Conservation (phyloP, 2,329 filamentous ascomycete species). For the Cercospora citrullina region DNA sequence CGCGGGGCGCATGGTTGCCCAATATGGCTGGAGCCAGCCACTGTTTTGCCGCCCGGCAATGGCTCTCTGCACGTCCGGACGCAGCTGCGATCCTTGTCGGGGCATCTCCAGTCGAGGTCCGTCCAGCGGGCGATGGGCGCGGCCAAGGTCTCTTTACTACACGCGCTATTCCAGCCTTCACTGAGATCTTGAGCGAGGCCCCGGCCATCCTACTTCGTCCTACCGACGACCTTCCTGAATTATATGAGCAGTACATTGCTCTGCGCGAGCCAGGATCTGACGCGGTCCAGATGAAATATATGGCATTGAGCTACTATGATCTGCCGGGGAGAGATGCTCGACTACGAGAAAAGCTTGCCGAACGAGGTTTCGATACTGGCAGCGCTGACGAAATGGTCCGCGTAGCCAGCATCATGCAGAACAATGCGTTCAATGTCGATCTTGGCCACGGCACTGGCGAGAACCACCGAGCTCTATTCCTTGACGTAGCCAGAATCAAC, state of each 20-base stretch:
- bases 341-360: conserved; percentile 25
- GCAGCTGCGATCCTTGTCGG: conserved; percentile 23
- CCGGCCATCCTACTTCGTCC: conserved; percentile 28
- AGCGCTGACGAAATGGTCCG: conserved; percentile 20
- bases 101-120: conserved; percentile 16
- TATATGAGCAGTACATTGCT: conserved; percentile 24
- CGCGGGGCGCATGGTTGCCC: neutral
- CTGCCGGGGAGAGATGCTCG: conserved; percentile 21
- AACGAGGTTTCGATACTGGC: conserved; percentile 20
- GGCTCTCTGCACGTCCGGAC: conserved; percentile 22
- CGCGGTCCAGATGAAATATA: conserved; percentile 19
- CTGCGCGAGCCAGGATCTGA: conserved; percentile 14
- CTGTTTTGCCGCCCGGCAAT: conserved; percentile 20
- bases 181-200: conserved; percentile 23
- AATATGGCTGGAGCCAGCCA: conserved; percentile 15
- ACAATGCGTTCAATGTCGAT: conserved; percentile 32
- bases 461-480: conserved; percentile 27
- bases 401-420: conserved; percentile 30
- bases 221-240: conserved; percentile 28
- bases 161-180: conserved; percentile 18
- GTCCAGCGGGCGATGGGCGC: conserved; percentile 22
- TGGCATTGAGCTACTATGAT: conserved; percentile 19
- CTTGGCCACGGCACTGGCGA: conserved; percentile 21
- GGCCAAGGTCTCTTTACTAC: conserved; percentile 29
- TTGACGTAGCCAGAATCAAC: conserved; percentile 27